Evolutionary conservation across 768 basidiomycete genomes (phyloP), one percentile per base, ranked within the genome.

Genomic region (Hysterangium stoloniferum): DNA sequence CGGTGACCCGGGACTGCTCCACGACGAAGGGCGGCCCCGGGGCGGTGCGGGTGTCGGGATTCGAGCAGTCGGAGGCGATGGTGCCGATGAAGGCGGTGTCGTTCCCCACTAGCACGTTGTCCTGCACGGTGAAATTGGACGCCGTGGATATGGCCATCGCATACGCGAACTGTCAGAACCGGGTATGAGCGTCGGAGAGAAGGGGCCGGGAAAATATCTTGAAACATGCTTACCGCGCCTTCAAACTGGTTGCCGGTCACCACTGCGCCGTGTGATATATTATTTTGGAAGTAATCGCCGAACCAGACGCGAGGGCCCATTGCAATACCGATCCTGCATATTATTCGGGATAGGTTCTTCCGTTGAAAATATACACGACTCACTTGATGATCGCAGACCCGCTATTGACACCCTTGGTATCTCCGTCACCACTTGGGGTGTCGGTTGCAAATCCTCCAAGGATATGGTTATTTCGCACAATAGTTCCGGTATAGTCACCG

Each of bases 1-100:
- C 47, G 19, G 62, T 54, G 1, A 72, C 70, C 31, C 66, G 73
- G 52, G 59, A 72, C 45, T 58, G 60, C 52, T 80, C 77, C 25
- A 79, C 61, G 45, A 88, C 70, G 59, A 84, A 86, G 3, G 84
- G 65, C 19, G 84, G 77, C 6, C 61, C 42, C 19, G 84, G 85
- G 3, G 75, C 70, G 24, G 63, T 55, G 50, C 79, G 74, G 12
- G 19, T 19, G 51, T 80, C 75, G n/a, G n/a, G n/a, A n/a, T n/a
- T n/a, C 19, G 58, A 62, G 64, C 86, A 88, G 54, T 84, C 80
- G 4, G 78, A 77, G 4, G 84, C 84, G 6, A 71, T 72, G 11
- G 70, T 69, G 35, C 85, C 85, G 53, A 88, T 80, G 65, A 86
- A 88, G 6, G 84, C 79, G 6, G 81, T 83, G n/a, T n/a, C n/a